These are phyloP conservation scores for Cercospora sp. DNA, from an alignment of 2,329 filamentous ascomycete species.

Conservation along the genomic window DNA sequence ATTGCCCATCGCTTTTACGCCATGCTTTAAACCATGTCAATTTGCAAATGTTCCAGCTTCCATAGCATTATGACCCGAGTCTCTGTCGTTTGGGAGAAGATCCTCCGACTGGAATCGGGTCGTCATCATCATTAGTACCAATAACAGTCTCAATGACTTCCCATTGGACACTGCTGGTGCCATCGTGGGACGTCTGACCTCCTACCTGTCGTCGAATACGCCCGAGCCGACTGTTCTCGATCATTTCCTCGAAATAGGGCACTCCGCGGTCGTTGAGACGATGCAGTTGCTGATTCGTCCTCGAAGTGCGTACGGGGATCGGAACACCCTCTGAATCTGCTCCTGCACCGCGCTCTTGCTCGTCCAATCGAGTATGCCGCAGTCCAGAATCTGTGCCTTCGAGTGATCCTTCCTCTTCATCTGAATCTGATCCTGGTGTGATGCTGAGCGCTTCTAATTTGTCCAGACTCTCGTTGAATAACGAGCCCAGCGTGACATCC, in stretches of 20 bases:
- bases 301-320: conserved; percentile 10
- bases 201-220: conserved; percentile 63
- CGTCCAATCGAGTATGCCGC: conserved; percentile 15
- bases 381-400: conserved; percentile 8
- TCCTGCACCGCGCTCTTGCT: neutral
- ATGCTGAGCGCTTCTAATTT: conserved; percentile 73
- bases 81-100: conserved; percentile 25
- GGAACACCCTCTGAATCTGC: neutral
- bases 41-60: too few species aligned
- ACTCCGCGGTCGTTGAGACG: conserved; percentile 54
- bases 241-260: conserved; percentile 82
- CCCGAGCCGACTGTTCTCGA: conserved; percentile 72
- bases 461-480: conserved; percentile 68
- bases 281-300: conserved; percentile 26
- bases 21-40: neutral
- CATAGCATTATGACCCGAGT: neutral
- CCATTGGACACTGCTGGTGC: conserved; percentile 71
- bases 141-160: conserved; percentile 69
- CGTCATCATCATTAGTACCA: conserved; percentile 24
- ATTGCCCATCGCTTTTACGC: neutral
- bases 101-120: neutral
- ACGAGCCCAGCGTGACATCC: conserved; percentile 75
- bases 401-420: conserved; percentile 34
- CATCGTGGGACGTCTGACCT: conserved; percentile 62
- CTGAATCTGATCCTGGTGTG: conserved; percentile 53